These are phyloP conservation scores for Malassezia sp. DNA, from an alignment of 1,284 basidiomycete species.

Conservation along the genomic window DNA sequence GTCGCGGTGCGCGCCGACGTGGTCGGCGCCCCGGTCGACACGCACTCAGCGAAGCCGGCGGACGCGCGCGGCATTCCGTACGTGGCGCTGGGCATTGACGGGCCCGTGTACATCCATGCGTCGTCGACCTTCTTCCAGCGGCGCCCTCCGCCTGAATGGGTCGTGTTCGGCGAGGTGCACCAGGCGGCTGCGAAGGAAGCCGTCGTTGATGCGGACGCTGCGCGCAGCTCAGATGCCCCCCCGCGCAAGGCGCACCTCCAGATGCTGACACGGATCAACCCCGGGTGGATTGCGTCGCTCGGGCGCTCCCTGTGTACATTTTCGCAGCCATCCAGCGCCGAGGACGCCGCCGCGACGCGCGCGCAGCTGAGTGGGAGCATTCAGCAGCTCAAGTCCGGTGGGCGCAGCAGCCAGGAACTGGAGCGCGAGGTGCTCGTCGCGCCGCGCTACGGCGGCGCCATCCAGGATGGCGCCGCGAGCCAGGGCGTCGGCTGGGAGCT, in stretches of 20 bases:
- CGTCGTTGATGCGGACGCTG: conserved; percentile 6
- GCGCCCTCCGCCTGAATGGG: conserved; percentile 66
- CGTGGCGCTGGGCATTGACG: conserved; percentile 62
- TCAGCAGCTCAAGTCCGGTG: conserved; percentile 17
- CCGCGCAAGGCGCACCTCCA: conserved; percentile 30
- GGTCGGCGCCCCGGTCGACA: conserved; percentile 47
- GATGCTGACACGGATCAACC: conserved; percentile 56
- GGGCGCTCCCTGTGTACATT: conserved; percentile 74
- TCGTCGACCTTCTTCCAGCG: conserved; percentile 63
- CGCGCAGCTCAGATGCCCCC: too few species aligned
- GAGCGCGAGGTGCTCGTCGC: conserved; percentile 28
- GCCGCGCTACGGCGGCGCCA: conserved; percentile 37
- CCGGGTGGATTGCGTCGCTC: conserved; percentile 72
- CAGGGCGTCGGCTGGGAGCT: conserved; percentile 38
- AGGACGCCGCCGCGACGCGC: conserved; percentile 8
- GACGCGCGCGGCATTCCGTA: conserved; percentile 74
- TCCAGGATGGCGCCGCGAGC: conserved; percentile 23
- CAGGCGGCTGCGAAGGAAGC: conserved; percentile 41
- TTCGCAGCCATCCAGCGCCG: conserved; percentile 57
- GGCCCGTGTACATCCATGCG: conserved; percentile 83
- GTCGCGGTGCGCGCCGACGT: conserved; percentile 84
- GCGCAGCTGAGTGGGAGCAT: conserved; percentile 7
- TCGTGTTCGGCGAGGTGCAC: conserved; percentile 64
- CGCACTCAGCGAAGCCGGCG: conserved; percentile 57
- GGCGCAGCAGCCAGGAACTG: conserved; percentile 6